phyloP scores from a whole-genome alignment of 805 yeast genomes.

The Candida multigemmis region DNA sequence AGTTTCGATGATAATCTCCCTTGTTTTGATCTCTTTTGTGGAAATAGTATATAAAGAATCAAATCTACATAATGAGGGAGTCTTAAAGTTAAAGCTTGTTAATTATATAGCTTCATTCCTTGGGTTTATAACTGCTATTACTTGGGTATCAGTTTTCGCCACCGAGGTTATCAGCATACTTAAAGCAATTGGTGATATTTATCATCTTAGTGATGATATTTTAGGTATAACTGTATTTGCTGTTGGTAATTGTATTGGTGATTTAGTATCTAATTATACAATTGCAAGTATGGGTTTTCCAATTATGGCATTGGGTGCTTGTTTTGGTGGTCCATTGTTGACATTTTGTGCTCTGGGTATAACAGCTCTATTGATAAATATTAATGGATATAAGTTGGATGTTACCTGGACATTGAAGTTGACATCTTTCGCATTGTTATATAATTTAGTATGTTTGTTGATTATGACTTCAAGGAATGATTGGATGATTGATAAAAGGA shows the following conservation, averaged over 20 bases:
- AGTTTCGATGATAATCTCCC: too few relatives aligned
- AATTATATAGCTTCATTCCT: too few relatives aligned
- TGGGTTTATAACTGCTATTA: constrained; percentile 62
- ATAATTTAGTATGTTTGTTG: constrained; percentile 12
- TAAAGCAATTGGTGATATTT: constrained; percentile 49
- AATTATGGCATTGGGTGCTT: constrained; percentile 88
- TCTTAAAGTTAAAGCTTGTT: too few relatives aligned
- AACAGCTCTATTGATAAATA: constrained; percentile 41
- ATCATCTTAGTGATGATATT: constrained; percentile 63
- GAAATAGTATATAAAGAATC: too few relatives aligned
- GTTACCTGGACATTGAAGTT: constrained; percentile 11
- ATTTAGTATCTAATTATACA: constrained; percentile 72
- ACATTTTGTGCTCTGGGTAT: constrained; percentile 77
- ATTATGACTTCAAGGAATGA: constrained; percentile 10
- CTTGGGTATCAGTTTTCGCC: constrained; percentile 65
- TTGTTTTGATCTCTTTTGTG: too few relatives aligned
- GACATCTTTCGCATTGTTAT: constrained; percentile 11
- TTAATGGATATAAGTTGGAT: constrained; percentile 9
- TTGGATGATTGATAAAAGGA: constrained; percentile 25
- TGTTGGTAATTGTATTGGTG: constrained; percentile 88
- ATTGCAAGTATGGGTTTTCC: constrained; percentile 78
- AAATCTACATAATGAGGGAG: too few relatives aligned
- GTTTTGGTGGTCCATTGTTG: constrained; percentile 87
- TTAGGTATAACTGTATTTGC: constrained; percentile 87
- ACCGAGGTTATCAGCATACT: constrained; percentile 60